Conservation (phyloP, 2,329 filamentous ascomycete genomes). For the Ophiostoma tasmaniense region DNA sequence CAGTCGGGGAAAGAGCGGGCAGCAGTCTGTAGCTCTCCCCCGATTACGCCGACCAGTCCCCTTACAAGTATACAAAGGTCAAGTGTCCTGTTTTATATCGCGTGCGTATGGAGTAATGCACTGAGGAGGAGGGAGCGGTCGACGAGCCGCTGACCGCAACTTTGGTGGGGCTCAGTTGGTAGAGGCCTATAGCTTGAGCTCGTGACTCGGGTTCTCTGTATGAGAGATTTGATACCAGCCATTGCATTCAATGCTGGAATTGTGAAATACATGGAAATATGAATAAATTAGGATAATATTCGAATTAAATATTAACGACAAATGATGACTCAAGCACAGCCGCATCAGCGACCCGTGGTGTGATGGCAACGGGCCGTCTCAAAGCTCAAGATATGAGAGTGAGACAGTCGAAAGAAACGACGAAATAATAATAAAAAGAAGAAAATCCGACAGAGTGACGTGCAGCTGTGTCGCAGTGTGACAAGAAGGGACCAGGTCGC, state of each 20-base stretch:
- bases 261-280: too few relatives aligned
- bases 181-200: not conserved
- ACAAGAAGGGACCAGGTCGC: not conserved
- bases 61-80: not conserved
- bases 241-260: not conserved
- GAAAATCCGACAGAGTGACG: slow-evolving; percentile 9
- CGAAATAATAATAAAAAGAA: too few relatives aligned
- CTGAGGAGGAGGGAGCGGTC: not conserved
- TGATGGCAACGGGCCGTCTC: not conserved
- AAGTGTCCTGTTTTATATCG: slow-evolving; percentile 1
- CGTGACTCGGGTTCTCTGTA: not conserved
- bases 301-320: not conserved
- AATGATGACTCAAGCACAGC: not conserved
- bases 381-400: not conserved
- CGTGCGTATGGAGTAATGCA: not conserved
- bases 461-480: slow-evolving; percentile 13
- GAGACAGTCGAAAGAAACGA: not conserved
- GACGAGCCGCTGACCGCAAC: slow-evolving; percentile 2
- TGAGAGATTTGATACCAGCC: not conserved
- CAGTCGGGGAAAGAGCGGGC: not conserved
- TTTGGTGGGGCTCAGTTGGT: not conserved
- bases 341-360: not conserved
- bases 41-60: not conserved
- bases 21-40: not conserved
- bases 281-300: not conserved